Conservation (phyloP, 805 yeast species). For the Kazachstania psychrophila region DNA sequence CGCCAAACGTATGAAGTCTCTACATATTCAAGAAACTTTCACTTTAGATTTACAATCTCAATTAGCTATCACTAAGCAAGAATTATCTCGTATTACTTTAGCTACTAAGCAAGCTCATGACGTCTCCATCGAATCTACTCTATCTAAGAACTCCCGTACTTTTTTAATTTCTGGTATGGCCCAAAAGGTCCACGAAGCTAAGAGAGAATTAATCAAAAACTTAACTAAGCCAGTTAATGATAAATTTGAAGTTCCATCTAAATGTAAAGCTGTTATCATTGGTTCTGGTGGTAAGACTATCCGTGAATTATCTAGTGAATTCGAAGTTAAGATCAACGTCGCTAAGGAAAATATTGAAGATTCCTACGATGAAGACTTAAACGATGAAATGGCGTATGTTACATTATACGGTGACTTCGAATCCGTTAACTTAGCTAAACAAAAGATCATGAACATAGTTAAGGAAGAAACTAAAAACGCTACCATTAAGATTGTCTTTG, state of each 20-base stretch:
- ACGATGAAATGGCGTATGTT: constrained; percentile 52
- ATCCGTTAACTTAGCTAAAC: constrained; percentile 68
- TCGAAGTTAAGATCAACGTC: constrained; percentile 59
- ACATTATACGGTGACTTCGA: constrained; percentile 75
- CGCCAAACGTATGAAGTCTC: constrained; percentile 44
- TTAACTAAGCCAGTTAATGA: constrained; percentile 65
- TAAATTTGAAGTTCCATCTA: constrained; percentile 61
- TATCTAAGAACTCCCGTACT: constrained; percentile 71
- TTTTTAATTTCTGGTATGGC: constrained; percentile 73
- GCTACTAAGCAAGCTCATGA: constrained; percentile 45
- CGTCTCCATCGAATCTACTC: constrained; percentile 73
- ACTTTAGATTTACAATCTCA: constrained; percentile 64
- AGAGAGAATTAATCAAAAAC: constrained; percentile 63
- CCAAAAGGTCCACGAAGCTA: constrained; percentile 56
- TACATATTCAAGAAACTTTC: constrained; percentile 69
- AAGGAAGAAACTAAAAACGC: constrained; percentile 60
- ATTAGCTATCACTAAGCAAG: constrained; percentile 51
- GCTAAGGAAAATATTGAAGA: constrained; percentile 28
- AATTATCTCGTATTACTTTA: constrained; percentile 57
- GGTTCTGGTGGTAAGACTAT: constrained; percentile 81
- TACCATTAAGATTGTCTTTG: constrained; percentile 41
- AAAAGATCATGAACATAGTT: constrained; percentile 61
- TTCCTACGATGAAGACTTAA: constrained; percentile 45
- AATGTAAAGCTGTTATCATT: constrained; percentile 66
- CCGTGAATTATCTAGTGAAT: constrained; percentile 68